Evolutionary conservation across 2,329 filamentous ascomycete species (phyloP).

Genomic region (Beauveria varroae): DNA sequence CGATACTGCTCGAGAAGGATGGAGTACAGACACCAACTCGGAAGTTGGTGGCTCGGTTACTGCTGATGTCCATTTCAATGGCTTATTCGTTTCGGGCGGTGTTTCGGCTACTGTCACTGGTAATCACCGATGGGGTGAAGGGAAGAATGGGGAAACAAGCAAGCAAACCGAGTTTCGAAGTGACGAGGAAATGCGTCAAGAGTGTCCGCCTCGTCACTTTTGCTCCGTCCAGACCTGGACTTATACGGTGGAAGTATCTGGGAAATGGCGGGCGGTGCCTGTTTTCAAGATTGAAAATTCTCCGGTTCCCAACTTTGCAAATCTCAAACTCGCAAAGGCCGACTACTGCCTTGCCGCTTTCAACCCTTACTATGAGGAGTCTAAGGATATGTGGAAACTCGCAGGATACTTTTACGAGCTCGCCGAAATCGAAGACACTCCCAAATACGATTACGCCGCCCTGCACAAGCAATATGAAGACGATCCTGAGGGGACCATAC

Average conservation of each 20-base stretch:
- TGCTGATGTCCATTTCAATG: not conserved
- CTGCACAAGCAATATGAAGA: not conserved
- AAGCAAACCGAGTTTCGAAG: not conserved
- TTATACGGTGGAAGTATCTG: not conserved
- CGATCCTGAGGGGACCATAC: not conserved
- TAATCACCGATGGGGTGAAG: not conserved
- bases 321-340: not conserved
- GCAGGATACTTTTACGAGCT: not conserved
- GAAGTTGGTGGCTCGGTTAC: not conserved
- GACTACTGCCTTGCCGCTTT: not conserved
- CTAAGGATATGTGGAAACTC: not conserved
- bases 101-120: not conserved
- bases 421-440: not conserved
- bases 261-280: not conserved
- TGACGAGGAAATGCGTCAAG: not conserved
- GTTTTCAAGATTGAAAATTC: not conserved
- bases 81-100: not conserved
- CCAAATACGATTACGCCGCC: not conserved
- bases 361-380: not conserved
- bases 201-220: not conserved
- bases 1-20: not conserved
- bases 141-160: not conserved
- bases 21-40: not conserved
- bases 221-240: not conserved
- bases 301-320: not conserved